Base-by-base conservation (phyloP, 306 rosid genomes). In the Cucumis cinereus region DNA sequence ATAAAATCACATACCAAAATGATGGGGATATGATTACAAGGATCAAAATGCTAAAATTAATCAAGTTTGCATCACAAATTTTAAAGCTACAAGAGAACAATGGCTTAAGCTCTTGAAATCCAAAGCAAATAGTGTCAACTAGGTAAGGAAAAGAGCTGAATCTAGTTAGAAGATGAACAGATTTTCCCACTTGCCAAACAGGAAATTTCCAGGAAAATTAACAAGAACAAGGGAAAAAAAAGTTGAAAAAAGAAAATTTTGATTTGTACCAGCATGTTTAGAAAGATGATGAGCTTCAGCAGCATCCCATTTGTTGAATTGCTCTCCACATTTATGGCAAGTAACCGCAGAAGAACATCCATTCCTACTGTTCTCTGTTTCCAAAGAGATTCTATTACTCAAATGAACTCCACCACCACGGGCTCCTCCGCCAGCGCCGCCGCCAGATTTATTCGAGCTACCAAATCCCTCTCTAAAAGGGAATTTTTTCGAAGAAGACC, bases 281-380 rank as follows among this genome's bases (percentile, higher is more conserved):
- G 97, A 90, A 76, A 92, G 96, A 85, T 92, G 97, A 62, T 92
- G 97, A 24, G 96, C 77, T 85, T 90, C 97, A 78, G 97, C 97
- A 82, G 89, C 91, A 53, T 92, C 96, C 96, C 97, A 90, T 77
- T 84, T 90, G 80, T 26, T 83, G 60, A 92, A 92, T 64, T 88
- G 91, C 79, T 88, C 96, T 26, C 97, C 97, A 79, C 97, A 92
- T 82, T 92, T 92, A 86, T 90, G 96, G 28, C 97, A 92, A 79
- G 88, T 85, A 41, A 88, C 80, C 36, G 82, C 60, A 15, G 83
- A 82, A 19, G 82, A 84, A 73, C 84, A 75, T 7, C 68, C 72
- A 49, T 63, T 61, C 19, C 88, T 90, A 82, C 84, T 78, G 22
- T 85, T 60, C 64, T 85, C 90, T 14, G 83, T 76, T 38, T 86